A percentile compares a stretch with the other conserved stretches of the same genome.
Conservation (phyloP, 116 monocot species). For the Dioscorea cayenensis region DNA sequence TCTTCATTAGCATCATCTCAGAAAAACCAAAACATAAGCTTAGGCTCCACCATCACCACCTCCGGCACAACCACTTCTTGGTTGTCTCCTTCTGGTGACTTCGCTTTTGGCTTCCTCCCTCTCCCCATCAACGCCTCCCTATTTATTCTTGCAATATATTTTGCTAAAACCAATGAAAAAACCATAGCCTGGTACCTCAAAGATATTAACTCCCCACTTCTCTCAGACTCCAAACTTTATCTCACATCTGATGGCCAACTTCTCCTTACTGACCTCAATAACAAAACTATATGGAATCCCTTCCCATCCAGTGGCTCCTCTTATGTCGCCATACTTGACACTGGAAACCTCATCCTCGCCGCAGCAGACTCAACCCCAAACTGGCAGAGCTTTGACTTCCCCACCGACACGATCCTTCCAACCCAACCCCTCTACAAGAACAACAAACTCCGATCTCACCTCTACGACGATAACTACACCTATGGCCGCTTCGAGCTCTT, state of each 20-base stretch:
- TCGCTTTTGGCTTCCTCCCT: conserved; percentile 7
- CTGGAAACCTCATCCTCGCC: conserved; percentile 21
- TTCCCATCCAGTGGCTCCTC: not conserved
- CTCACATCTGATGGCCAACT: not conserved
- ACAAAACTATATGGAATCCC: not conserved
- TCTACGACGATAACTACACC: conserved; percentile 8
- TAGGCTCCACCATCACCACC: not conserved
- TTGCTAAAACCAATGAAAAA: not conserved
- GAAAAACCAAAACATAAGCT: not conserved
- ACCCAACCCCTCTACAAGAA: conserved; percentile 4
- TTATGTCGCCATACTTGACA: conserved; percentile 14
- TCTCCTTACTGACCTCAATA: not conserved
- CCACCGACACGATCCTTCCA: conserved; percentile 35
- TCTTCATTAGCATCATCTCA: not conserved
- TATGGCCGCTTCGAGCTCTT: conserved; percentile 20
- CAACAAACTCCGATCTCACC: not conserved
- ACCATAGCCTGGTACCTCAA: conserved; percentile 14
- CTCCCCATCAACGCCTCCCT: not conserved
- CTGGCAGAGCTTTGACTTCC: conserved; percentile 32
- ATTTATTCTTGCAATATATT: conserved; percentile 10
- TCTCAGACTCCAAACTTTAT: not conserved
- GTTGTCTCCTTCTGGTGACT: conserved; percentile 9
- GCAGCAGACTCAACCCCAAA: not conserved
- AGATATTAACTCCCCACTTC: not conserved
- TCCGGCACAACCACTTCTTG: not conserved